phyloP scores from a whole-genome alignment of 257 asterid species.

The Plantago elongata region DNA sequence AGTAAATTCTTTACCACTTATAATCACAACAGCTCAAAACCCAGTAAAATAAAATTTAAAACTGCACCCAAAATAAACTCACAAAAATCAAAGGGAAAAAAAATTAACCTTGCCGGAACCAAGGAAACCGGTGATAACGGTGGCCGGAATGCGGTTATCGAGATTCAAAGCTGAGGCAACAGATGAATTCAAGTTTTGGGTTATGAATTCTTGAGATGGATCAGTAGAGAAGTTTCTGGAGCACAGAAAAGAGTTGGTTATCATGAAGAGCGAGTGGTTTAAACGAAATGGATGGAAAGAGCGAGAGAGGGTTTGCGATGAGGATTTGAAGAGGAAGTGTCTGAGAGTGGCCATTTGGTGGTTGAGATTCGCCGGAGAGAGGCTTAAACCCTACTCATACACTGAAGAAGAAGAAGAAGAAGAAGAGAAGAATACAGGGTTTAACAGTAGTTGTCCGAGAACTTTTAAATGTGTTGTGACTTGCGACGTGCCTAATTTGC shows the following conservation, averaged over 20 bases:
- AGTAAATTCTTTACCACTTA: too few relatives aligned
- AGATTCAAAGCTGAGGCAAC: conserved; percentile 59
- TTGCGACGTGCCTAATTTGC: too few relatives aligned
- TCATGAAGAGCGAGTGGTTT: conserved; percentile 23
- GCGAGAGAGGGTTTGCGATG: conserved; percentile 28
- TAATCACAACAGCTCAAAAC: too few relatives aligned
- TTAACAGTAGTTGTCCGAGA: too few relatives aligned
- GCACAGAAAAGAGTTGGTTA: conserved; percentile 28
- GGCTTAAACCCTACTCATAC: too few relatives aligned
- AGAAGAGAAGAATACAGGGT: too few relatives aligned
- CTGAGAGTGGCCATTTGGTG: conserved; percentile 45
- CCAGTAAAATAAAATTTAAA: too few relatives aligned
- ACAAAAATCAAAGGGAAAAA: not conserved
- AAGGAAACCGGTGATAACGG: conserved; percentile 87
- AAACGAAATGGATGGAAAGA: conserved; percentile 24
- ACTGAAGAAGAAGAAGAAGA: too few relatives aligned
- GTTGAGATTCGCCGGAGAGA: too few relatives aligned
- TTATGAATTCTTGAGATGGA: conserved; percentile 34
- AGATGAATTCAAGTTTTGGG: conserved; percentile 53
- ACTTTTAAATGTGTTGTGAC: too few relatives aligned
- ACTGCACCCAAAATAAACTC: not conserved
- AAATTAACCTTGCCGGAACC: conserved; percentile 85
- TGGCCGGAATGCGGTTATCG: conserved; percentile 78
- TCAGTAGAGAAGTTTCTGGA: conserved; percentile 54
- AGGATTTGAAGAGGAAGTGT: conserved; percentile 43